A percentile compares a stretch with the other conserved stretches of the same genome.
Evolutionary conservation across 2,329 filamentous ascomycete genomes (phyloP).

Genomic region (Cucurbitaria berberidis): DNA sequence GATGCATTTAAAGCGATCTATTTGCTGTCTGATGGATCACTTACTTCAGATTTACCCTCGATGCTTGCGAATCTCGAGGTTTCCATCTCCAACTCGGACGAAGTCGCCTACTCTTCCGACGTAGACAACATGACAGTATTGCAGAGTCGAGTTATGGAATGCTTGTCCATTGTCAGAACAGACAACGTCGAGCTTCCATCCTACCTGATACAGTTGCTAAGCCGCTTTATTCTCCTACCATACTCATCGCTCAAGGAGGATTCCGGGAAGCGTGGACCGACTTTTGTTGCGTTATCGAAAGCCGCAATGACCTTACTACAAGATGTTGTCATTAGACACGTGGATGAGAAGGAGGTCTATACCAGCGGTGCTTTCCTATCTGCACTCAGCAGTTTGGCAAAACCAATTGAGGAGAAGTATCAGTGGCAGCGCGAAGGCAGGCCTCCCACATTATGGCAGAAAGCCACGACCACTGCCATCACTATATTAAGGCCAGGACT

Average conservation of each 20-base stretch:
- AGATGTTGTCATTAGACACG: constrained; percentile 64
- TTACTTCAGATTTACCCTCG: constrained; percentile 67
- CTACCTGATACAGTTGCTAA: constrained; percentile 71
- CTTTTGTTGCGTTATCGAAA: constrained; percentile 89
- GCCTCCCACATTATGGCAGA: constrained; percentile 75
- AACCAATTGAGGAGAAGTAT: constrained; percentile 81
- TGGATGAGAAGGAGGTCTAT: constrained; percentile 71
- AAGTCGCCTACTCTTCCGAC: constrained; percentile 72
- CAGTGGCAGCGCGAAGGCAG: constrained; percentile 74
- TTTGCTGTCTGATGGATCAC: constrained; percentile 68
- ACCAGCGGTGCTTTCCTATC: constrained; percentile 68
- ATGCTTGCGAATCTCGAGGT: constrained; percentile 74
- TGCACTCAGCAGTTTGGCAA: constrained; percentile 70
- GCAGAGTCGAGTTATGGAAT: constrained; percentile 72
- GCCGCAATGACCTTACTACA: constrained; percentile 75
- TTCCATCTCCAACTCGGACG: constrained; percentile 73
- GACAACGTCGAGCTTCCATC: constrained; percentile 70
- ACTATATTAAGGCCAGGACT: constrained; percentile 71
- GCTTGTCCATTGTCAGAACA: constrained; percentile 70
- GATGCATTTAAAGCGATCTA: constrained; percentile 79
- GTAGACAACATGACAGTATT: constrained; percentile 75
- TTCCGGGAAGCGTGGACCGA: constrained; percentile 62
- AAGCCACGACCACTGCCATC: constrained; percentile 74
- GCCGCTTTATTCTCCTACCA: constrained; percentile 74
- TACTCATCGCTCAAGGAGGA: constrained; percentile 54